These are phyloP conservation scores for Ustulina deusta DNA, from an alignment of 2,329 filamentous ascomycete genomes.

Conservation along the genomic window DNA sequence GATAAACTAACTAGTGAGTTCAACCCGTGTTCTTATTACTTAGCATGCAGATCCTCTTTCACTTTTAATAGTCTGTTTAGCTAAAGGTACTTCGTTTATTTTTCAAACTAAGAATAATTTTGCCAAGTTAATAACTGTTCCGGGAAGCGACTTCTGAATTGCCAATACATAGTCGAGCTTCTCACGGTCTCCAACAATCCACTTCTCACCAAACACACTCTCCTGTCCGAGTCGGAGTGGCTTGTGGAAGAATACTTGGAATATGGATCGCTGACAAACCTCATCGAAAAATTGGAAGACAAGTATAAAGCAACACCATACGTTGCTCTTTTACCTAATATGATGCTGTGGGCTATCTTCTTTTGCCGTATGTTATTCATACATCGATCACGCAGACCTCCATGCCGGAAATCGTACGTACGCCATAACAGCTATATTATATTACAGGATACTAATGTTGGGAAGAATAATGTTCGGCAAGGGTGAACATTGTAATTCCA, in stretches of 20 bases:
- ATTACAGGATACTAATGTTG: background rate
- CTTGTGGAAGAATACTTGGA: background rate
- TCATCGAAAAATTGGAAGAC: background rate
- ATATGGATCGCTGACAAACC: background rate
- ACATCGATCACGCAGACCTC: background rate
- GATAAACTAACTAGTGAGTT: too few species aligned
- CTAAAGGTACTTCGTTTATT: too few species aligned
- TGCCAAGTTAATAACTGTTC: too few species aligned
- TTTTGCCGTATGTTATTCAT: background rate
- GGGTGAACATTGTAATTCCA: background rate
- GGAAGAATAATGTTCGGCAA: background rate
- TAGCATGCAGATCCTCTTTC: too few species aligned
- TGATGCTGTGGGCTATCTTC: background rate
- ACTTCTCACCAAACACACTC: too few species aligned
- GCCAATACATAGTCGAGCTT: too few species aligned
- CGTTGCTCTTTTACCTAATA: background rate
- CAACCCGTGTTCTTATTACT: too few species aligned
- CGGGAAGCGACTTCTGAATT: too few species aligned
- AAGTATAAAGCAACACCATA: background rate
- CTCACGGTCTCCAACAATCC: too few species aligned
- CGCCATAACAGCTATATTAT: background rate
- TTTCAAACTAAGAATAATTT: too few species aligned
- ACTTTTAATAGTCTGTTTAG: too few species aligned
- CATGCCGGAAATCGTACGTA: background rate
- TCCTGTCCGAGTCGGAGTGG: background rate